Evolutionary conservation across 768 basidiomycete species (phyloP), one percentile per base, ranked within the genome.

Genomic region (Bullera alba): DNA sequence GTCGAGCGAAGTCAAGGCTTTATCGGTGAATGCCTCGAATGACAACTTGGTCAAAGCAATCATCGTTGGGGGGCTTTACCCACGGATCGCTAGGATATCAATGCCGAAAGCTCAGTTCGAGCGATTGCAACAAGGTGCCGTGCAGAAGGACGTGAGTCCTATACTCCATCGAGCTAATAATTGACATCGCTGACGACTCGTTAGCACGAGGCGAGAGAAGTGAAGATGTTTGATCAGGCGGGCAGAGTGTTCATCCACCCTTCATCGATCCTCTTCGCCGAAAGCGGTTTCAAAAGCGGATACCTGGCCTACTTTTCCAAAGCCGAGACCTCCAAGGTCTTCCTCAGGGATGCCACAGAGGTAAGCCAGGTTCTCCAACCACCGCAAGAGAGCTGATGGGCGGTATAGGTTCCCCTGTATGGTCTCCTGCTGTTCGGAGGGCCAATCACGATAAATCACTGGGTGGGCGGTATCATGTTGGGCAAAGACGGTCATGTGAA

Each of bases 251-350:
- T 74, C 52, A 60, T 71, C 39, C 91, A 93, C 67, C 90, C 91
- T 0, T 78, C 77, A 8, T 91, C 87, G 37, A 78, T 87, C 4
- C 74, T 91, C 17, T 96, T 96, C 63, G 76, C 77, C 25, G 80
- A 80, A 47, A 77, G 80, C 21, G 76, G 77, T 30, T 89, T 90
- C 82, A 84, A 81, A 48, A 79, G 82, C 15, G 84, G 84, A 2
- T 89, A 89, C 72, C 63, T 92, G 39, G 80, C 83, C 7, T 95
- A 87, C 70, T 93, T 91, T 73, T 79, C 82, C 58, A 87, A 88
- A 68, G 80, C 83, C 48, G 67, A 71, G 44, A 88, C 89, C 10
- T 83, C 77, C 16, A 92, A 95, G 70, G 77, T 87, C 1, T 95
- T 85, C 71, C 63, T 96, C 56, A 78, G 87, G 37, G 90, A 91